Evolutionary conservation across 2,329 filamentous ascomycete species (phyloP), one percentile per base, ranked within the genome.

Genomic region (Calonectria montana): DNA sequence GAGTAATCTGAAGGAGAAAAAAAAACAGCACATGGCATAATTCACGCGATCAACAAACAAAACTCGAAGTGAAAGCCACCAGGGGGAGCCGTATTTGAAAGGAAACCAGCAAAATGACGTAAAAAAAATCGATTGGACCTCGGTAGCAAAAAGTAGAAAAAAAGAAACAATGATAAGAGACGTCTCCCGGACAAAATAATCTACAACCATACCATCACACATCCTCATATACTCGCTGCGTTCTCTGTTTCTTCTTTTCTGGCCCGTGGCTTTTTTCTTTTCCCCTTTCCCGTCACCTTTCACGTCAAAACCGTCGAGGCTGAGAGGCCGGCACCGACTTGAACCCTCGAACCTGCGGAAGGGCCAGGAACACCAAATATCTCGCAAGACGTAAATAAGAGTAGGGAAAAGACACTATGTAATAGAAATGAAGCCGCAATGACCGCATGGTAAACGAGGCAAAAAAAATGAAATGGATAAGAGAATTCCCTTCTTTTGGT

Each of bases 201-300:
- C 73, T 80, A 80, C 73, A 78, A 72, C 71, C 65, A 71, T 65
- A 72, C 73, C 71, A 69, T 68, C 74, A 73, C 69, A 74, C 74
- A 76, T 73, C 67, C 73, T 73, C 70, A 75, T 79, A 74, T 74
- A 76, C 73, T 72, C 70, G 35, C 59, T 71, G 69, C 65, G 48
- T 74, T 48, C 68, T 62, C 62, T 47, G 39, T 65, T 45, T 57
- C 31, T 45, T 27, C 29, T 37, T 50, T 37, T 29, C 21, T 37
- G 15, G 48, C 18, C 45, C 41, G 8, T 50, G n/a, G 31, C 25
- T 59, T 61, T 64, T 31, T 27, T 66, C 65, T 59, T 41, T 37
- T 50, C 27, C 39, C 67, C 23, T 31, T 55, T 67, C 48, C 53
- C 25, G 37, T 39, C 67, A 21, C 65, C 13, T 63, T 68, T 57